phyloP scores from a whole-genome alignment of 371 early-diverging fungal species.

The Circinella umbellata region DNA sequence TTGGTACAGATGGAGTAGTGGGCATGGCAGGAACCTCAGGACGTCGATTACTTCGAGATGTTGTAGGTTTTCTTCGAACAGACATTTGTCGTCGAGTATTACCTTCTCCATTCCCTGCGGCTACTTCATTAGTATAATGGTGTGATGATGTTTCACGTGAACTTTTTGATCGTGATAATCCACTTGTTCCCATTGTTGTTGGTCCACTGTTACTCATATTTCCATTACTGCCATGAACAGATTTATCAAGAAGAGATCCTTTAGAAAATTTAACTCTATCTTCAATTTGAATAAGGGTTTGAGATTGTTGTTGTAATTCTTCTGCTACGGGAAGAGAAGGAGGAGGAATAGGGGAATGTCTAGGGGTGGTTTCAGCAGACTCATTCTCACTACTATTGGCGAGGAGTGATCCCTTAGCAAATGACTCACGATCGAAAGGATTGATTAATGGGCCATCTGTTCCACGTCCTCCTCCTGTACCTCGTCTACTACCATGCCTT shows the following conservation, averaged over 20 bases:
- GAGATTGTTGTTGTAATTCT: not conserved
- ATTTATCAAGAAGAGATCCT: slow-evolving; percentile 41
- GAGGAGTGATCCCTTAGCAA: slow-evolving; percentile 39
- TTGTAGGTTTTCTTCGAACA: slow-evolving; percentile 41
- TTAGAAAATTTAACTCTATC: slow-evolving; percentile 45
- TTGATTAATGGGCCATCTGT: slow-evolving; percentile 28
- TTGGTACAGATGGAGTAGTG: slow-evolving; percentile 19
- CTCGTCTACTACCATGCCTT: slow-evolving; percentile 29
- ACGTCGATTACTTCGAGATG: slow-evolving; percentile 19
- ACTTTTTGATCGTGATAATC: slow-evolving; percentile 42
- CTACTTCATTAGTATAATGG: slow-evolving; percentile 6
- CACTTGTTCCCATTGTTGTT: not conserved
- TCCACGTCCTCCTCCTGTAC: not conserved
- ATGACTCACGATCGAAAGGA: slow-evolving; percentile 24
- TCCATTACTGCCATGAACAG: not conserved
- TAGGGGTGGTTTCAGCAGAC: not conserved
- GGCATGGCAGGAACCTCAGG: slow-evolving; percentile 38
- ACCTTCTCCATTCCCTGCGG: not conserved
- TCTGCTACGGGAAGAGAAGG: not conserved
- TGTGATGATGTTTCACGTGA: slow-evolving; percentile 28
- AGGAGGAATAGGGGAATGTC: not conserved
- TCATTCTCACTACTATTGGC: slow-evolving; percentile 27
- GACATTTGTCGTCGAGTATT: slow-evolving; percentile 30
- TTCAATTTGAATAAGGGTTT: slow-evolving; percentile 46
- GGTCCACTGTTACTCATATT: not conserved